Evolutionary conservation across 257 asterid genomes (phyloP), one percentile per base, ranked within the genome.

Genomic region (Craterostigma plantagineum): DNA sequence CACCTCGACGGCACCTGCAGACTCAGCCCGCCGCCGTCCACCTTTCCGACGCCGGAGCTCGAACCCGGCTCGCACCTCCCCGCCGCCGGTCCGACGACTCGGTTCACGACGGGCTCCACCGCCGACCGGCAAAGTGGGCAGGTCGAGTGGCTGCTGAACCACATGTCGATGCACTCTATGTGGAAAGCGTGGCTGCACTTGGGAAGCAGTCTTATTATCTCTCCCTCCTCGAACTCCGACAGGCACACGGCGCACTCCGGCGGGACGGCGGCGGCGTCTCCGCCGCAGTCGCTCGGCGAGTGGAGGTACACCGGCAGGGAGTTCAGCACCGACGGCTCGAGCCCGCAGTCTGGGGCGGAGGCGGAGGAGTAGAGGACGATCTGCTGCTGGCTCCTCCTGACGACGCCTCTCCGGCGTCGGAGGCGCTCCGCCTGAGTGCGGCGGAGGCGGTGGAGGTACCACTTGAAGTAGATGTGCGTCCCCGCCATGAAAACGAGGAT

Each of bases 91-190:
- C 48, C 50, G 7, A 13, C 23, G 34, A 5, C 42, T 46, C 7
- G 35, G 59, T 4, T 51, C 17, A 10, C 44, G 14, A 42, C 39
- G 16, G 35, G 16, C 2, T 45, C 56, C 18, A 63, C 64, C 35
- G 56, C 48, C 4, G 71, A 37, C 39, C 74, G 65, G 50, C 78
- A 71, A 4, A 71, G 62, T n/a, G 79, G 79, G 55, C 79, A 71
- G 12, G 57, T 71, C 41, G 68, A 51, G 46, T 67, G 72, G 9
- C 56, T 57, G 33, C 35, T 50, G 49, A 71, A 61, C 79, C 79
- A 71, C 67, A 54, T 58, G 17, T 67, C 70, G 18, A 71, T 67
- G 44, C 79, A 71, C 0, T 58, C 59, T 5, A 54, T 34, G 14
- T 71, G 79, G 43, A 71, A 67, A 33, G 58, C 41, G 38, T 71